Conservation (phyloP, 176 grass and related monocot genomes). For the Avena sativa region DNA sequence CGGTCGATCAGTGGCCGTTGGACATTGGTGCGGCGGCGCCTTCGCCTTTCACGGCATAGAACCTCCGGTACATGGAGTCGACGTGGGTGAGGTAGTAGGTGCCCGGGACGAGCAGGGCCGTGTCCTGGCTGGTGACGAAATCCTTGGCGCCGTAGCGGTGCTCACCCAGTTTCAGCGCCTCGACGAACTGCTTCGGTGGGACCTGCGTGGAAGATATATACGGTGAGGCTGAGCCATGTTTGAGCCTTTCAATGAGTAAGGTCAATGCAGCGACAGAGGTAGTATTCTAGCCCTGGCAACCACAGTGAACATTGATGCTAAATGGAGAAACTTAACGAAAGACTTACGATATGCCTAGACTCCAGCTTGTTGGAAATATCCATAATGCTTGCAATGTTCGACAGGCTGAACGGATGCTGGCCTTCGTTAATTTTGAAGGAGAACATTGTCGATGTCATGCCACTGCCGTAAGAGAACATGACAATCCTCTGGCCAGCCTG, state of each 20-base stretch:
- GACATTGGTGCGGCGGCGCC: conserved; percentile 23
- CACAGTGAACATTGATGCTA: background rate
- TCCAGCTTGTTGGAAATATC: conserved; percentile 73
- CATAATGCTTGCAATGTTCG: conserved; percentile 69
- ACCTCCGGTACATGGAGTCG: conserved; percentile 85
- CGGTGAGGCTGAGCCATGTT: background rate
- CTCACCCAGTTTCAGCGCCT: conserved; percentile 84
- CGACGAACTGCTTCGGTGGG: conserved; percentile 71
- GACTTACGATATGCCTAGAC: conserved; percentile 73
- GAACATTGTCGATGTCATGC: conserved; percentile 90
- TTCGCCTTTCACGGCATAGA: conserved; percentile 62
- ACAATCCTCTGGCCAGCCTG: conserved; percentile 83
- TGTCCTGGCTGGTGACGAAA: conserved; percentile 84
- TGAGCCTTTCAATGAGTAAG: background rate
- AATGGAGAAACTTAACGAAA: background rate
- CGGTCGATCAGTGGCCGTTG: conserved; percentile 40
- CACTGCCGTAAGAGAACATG: conserved; percentile 99
- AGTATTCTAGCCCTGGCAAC: background rate
- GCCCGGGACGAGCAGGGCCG: conserved; percentile 64
- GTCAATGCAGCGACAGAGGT: background rate
- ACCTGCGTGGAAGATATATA: conserved; percentile 39
- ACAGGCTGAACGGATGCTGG: conserved; percentile 74
- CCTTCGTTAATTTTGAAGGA: conserved; percentile 84
- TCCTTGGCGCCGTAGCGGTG: conserved; percentile 90
- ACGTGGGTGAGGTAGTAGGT: conserved; percentile 90